Evolutionary conservation across 768 basidiomycete species (phyloP).

Genomic region (Lactarius vividus): DNA sequence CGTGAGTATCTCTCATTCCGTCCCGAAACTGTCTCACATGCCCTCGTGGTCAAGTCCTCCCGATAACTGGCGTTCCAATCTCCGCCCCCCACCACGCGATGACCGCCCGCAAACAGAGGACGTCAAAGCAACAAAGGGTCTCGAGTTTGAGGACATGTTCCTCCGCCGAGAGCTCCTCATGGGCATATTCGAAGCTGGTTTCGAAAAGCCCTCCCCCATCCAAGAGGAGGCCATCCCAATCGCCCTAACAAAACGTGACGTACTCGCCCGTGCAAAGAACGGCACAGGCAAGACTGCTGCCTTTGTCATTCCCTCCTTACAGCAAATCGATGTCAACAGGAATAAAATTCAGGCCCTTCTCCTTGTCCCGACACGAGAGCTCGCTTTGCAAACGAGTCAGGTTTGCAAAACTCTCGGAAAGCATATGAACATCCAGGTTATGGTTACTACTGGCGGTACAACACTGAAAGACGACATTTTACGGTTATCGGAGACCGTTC

Average conservation of each 20-base stretch:
- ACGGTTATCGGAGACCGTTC: conserved; percentile 83
- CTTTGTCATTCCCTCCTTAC: conserved; percentile 95
- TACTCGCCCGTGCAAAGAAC: conserved; percentile 94
- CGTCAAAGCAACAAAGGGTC: conserved; percentile 89
- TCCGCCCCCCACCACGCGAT: conserved; percentile 89
- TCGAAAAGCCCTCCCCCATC: conserved; percentile 95
- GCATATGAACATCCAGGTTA: conserved; percentile 93
- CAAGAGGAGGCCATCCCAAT: conserved; percentile 99
- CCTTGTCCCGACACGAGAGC: conserved; percentile 97
- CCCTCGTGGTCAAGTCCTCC: conserved; percentile 13
- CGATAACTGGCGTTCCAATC: conserved; percentile 66
- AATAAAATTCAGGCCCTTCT: conserved; percentile 94
- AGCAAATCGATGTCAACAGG: conserved; percentile 81
- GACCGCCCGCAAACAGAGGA: conserved; percentile 94
- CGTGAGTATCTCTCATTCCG: conserved; percentile 20
- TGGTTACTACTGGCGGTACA: conserved; percentile 99
- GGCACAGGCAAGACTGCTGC: conserved; percentile 99
- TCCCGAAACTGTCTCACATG: not conserved
- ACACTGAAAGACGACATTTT: conserved; percentile 98
- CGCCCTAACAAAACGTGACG: conserved; percentile 88
- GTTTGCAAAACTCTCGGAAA: conserved; percentile 97
- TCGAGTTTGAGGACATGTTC: conserved; percentile 94
- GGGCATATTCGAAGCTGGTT: conserved; percentile 99
- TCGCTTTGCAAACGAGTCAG: conserved; percentile 97
- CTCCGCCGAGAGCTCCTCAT: conserved; percentile 94